Base-by-base conservation (phyloP, 306 rosid genomes). In the Trifolium subterraneum region DNA sequence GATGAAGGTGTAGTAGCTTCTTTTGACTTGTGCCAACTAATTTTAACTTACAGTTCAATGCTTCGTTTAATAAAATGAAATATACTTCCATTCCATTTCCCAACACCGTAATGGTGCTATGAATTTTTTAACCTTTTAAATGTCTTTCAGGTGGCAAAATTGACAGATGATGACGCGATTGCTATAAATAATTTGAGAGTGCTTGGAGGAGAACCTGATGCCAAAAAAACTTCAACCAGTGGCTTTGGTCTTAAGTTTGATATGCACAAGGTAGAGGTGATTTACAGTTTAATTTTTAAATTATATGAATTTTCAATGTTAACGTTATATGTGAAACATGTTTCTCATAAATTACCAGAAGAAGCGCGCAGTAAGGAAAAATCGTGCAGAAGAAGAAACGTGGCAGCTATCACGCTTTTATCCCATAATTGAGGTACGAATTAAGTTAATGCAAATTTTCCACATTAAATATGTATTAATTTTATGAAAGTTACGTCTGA, bases 351-450 rank as follows among this genome's bases (percentile, higher is more conserved):
- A 74, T 74, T 68, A 75, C 68, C 96, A 93, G 98, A 93, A 87
- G 85, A 91, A 88, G 87, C 93, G 82, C 41, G 94, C 85, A 11
- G 88, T 72, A 63, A 87, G 98, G 84, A 93, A 89, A 82, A 90
- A 85, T 50, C 97, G 96, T 68, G 61, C 86, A 64, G 86, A 80
- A 54, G 97, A 78, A 80, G 90, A 84, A 66, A 80, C 87, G 20
- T 93, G 98, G 98, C 91, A 88, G 78, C 90, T 91, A 22, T 88
- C 96, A 7, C 97, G 96, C 64, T 93, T 93, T 80, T 93, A 89
- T 79, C 98, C 98, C 78, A 84, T 89, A 38, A 82, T 93, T 74
- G 98, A 93, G 97, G 98, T 90, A 84, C 20, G n/a, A 55, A 78
- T 61, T 35, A 42, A 33, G 81, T 73, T 79, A 27, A 62, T 16